These are phyloP conservation scores for Fomes fomentarius DNA, from an alignment of 1,284 basidiomycete species.

Conservation along the genomic window DNA sequence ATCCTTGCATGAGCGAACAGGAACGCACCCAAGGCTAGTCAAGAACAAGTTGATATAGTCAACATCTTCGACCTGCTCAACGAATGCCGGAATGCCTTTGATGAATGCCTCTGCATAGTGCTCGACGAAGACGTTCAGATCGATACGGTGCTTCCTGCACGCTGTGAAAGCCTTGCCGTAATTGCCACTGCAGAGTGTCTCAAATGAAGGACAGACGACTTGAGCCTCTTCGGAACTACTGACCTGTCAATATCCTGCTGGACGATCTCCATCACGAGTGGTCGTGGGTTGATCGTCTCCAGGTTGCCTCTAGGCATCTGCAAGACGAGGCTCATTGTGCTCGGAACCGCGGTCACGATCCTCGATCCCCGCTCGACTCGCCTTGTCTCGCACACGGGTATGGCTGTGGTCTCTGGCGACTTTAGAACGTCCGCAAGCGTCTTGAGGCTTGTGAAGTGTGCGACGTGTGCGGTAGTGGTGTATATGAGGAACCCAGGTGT, in stretches of 20 bases:
- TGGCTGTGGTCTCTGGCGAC: slow-evolving; percentile 24
- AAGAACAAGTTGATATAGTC: slow-evolving; percentile 96
- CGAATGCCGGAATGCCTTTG: slow-evolving; percentile 63
- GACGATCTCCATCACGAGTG: slow-evolving; percentile 87
- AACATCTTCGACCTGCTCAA: slow-evolving; percentile 86
- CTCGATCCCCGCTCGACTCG: slow-evolving; percentile 86
- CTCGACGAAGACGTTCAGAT: slow-evolving; percentile 88
- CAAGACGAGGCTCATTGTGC: slow-evolving; percentile 86
- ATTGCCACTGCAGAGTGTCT: slow-evolving; percentile 46
- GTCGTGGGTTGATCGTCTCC: slow-evolving; percentile 93
- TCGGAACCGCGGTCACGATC: slow-evolving; percentile 86
- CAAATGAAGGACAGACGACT: neutral
- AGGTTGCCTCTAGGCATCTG: slow-evolving; percentile 99
- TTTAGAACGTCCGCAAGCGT: slow-evolving; percentile 37
- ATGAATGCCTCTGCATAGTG: slow-evolving; percentile 77
- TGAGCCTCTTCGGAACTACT: slow-evolving; percentile 27
- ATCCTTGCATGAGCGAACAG: neutral
- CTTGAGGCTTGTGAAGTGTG: slow-evolving; percentile 70
- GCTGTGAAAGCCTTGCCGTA: slow-evolving; percentile 90
- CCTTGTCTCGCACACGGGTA: slow-evolving; percentile 68
- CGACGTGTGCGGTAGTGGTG: slow-evolving; percentile 85
- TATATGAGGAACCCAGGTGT: slow-evolving; percentile 85
- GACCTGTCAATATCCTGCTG: slow-evolving; percentile 75
- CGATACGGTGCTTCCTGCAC: slow-evolving; percentile 93
- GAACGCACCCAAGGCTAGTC: slow-evolving; percentile 76